Evolutionary conservation across 257 asterid species (phyloP), one percentile per base, ranked within the genome.

Genomic region (Lycium ferocissimum): DNA sequence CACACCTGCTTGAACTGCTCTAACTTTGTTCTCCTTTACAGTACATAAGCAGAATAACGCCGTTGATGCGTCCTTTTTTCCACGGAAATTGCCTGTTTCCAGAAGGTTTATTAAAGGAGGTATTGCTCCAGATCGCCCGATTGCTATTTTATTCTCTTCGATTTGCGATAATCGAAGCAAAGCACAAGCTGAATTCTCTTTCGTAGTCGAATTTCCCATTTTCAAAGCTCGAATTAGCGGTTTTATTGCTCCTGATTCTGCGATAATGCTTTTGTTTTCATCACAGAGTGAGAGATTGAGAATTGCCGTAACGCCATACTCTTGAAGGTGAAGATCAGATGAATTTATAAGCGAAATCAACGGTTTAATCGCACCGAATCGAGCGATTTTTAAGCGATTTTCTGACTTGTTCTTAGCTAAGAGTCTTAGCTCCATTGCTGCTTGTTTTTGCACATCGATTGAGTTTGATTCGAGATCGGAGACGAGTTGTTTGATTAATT

Each of bases 151-250:
- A 26, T 83, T 91, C 83, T 92, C 95, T 81, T 93, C 98, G 57
- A 89, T 72, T 53, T 94, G 96, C 20, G 98, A 91, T 5, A 96
- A 91, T 0, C 98, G 87, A 49, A 96, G 92, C 12, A 96, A 90
- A 63, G 99, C 98, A 84, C 98, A 94, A 13, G 99, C 99, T 2
- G 98, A 94, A 93, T 96, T 94, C 87, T 94, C 99, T 45, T 87
- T 86, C 14, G 97, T 95, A 1, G 97, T 90, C 2, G 97, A 6
- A 6, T 92, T 93, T 1, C 98, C 98, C 69, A 67, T 47, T 56
- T 82, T 91, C 13, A 94, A 86, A 15, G 98, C 96, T 79, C 91
- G 89, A 10, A 94, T 91, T 3, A 96, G 69, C 73, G 97, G 98
- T n/a, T 89, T 93, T 49, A 96, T 93, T 0, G 99, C 98, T 26